A percentile compares a stretch with the other conserved stretches of the same genome.
Evolutionary conservation across 2,329 filamentous ascomycete genomes (phyloP).

Genomic region (Leptographium lundbergii): DNA sequence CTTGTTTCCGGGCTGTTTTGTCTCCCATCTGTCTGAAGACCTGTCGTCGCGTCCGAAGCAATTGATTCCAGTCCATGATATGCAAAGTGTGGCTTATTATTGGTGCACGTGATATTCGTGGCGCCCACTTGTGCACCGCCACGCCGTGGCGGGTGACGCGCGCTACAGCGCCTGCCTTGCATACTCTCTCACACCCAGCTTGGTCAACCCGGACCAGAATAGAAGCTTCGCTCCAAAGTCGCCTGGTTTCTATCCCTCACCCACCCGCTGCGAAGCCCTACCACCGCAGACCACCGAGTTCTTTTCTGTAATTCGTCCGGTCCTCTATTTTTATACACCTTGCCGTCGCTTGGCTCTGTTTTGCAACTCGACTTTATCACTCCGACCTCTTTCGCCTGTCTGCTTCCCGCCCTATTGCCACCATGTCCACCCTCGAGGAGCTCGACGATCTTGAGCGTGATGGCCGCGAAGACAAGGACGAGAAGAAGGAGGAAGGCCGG

Average conservation of each 20-base stretch:
- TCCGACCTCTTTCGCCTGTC: background rate
- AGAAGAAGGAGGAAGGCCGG: constrained; percentile 17
- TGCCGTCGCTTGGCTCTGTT: background rate
- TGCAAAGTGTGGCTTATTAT: background rate
- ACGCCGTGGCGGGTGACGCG: constrained; percentile 3
- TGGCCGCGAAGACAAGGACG: constrained; percentile 52
- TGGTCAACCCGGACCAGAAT: background rate
- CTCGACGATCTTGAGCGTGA: constrained; percentile 79
- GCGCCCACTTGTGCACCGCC: background rate
- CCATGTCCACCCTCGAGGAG: constrained; percentile 85
- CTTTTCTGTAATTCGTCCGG: background rate
- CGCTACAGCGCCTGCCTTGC: constrained; percentile 7
- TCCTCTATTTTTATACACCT: background rate
- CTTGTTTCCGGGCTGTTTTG: background rate
- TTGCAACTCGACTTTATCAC: background rate
- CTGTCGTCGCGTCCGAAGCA: background rate
- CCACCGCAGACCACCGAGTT: background rate
- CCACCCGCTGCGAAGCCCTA: background rate
- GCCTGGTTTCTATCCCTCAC: background rate
- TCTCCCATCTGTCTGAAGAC: background rate
- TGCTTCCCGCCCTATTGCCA: constrained; percentile 14
- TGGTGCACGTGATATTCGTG: constrained; percentile 2
- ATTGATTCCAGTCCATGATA: background rate
- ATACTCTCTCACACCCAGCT: background rate
- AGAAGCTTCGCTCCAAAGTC: background rate